Evolutionary conservation across 192 early-diverging fungal species (phyloP), one percentile per base, ranked within the genome.

Genomic region (Gaertneriomyces sp.): DNA sequence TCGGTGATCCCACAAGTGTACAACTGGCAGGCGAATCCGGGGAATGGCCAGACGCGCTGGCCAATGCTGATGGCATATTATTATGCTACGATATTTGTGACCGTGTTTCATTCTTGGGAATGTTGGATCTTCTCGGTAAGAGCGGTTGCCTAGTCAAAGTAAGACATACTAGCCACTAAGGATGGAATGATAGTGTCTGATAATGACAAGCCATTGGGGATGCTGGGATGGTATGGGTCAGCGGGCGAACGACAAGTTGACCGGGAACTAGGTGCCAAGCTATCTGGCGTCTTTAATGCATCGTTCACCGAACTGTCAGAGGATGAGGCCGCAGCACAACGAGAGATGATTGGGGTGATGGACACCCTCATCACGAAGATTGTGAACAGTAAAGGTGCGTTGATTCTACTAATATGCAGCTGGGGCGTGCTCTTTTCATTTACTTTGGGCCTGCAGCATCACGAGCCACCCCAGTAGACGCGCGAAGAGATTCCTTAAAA

Each of bases 41-140:
- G 3, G n/a, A 17, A 17, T 51, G 49, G 4, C 49, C 49, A 4
- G 49, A 57, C 5, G 9, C 38, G 19, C n/a, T 57, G 14, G 14
- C 17, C 55, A 57, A 68, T 38, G 11, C 45, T 14, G 64, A 74
- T 44, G 73, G 73, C 1, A 17, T 75, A 1, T 47, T 74, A 8
- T 46, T 74, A 33, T 76, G 69, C 45, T 74, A 74, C 25, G 72
- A 74, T 61, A 64, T 75, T 47, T 41, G 53, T 46, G 53, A 74
- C 38, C 56, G 65, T 41, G 39, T 41, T 8, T 68, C 73, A 6
- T 74, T 74, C 50, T 39, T 74, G n/a, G 58, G 57, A 17, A 74
- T 74, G 38, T 44, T 61, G 10, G 73, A 63, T 42, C 64, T 74
- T 9, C 72, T 74, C 40, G 73, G 67, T 73, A 53, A 46, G 38